phyloP scores from a whole-genome alignment of 2,329 filamentous ascomycete species.

The Xylariaceae sp. region DNA sequence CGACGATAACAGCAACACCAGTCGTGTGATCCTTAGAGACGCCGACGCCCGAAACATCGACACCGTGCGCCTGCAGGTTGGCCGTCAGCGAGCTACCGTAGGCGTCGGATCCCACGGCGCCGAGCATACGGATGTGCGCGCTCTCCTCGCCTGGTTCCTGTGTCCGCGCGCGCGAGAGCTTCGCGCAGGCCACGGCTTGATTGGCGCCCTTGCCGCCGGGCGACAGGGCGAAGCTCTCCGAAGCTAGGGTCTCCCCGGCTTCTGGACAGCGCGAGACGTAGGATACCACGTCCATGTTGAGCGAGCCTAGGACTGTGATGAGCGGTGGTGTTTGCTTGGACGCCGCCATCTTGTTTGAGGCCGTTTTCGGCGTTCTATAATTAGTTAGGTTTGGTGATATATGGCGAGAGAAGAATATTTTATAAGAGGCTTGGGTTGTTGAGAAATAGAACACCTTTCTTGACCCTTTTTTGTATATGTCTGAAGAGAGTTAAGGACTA shows the following conservation, averaged over 20 bases:
- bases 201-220: conserved; percentile 94
- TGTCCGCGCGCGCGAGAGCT: conserved; percentile 61
- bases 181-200: conserved; percentile 84
- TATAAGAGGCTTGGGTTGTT: too few species aligned
- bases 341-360: conserved; percentile 17
- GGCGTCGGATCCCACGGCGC: conserved; percentile 66
- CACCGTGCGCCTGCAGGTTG: conserved; percentile 57
- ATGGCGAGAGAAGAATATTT: too few species aligned
- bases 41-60: conserved; percentile 55
- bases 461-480: too few species aligned
- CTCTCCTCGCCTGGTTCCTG: conserved; percentile 27
- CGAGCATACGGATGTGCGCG: conserved; percentile 63
- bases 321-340: conserved; percentile 30
- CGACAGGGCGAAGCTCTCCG: conserved; percentile 71
- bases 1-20: conserved; percentile 71
- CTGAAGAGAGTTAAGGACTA: too few species aligned
- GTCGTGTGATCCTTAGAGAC: conserved; percentile 47
- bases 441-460: too few species aligned
- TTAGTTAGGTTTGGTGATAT: too few species aligned
- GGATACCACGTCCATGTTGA: conserved; percentile 92
- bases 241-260: conserved; percentile 83
- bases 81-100: conserved; percentile 59
- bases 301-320: conserved; percentile 84
- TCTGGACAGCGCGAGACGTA: conserved; percentile 78
- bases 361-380: neutral